A percentile compares a stretch with the other conserved stretches of the same genome.
Conservation (phyloP, 768 basidiomycete species). For the Ephemerocybe angulata region DNA sequence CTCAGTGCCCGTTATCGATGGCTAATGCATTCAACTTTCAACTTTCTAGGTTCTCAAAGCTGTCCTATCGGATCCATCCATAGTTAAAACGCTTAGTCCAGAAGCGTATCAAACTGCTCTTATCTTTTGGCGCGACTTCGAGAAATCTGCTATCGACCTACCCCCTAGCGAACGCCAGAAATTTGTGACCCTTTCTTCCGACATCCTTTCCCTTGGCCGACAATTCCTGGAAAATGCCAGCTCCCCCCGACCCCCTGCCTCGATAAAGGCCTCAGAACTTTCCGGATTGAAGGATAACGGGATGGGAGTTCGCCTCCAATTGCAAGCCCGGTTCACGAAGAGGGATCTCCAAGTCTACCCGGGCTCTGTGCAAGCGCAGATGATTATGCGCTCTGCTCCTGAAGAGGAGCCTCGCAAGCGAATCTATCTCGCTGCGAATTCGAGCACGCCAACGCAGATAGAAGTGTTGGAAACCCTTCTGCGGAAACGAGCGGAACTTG, state of each 20-base stretch:
- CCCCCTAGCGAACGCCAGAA: constrained; percentile 70
- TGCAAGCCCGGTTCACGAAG: constrained; percentile 74
- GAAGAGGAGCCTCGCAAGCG: constrained; percentile 77
- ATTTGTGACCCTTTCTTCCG: constrained; percentile 88
- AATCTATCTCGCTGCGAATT: constrained; percentile 80
- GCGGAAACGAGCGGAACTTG: constrained; percentile 74
- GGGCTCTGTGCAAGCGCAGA: constrained; percentile 84
- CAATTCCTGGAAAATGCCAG: constrained; percentile 73
- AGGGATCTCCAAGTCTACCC: constrained; percentile 79
- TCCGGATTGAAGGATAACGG: constrained; percentile 72
- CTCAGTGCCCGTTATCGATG: constrained; percentile 9
- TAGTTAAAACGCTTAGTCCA: constrained; percentile 61
- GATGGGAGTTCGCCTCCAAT: constrained; percentile 68
- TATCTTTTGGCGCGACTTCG: constrained; percentile 96
- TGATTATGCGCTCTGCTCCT: constrained; percentile 89
- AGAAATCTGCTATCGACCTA: constrained; percentile 92
- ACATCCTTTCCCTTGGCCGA: constrained; percentile 83
- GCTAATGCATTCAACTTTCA: constrained; percentile 7
- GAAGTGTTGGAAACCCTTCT: constrained; percentile 74
- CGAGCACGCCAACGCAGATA: constrained; percentile 71
- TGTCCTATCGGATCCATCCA: constrained; percentile 64
- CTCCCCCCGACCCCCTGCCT: constrained; percentile 59
- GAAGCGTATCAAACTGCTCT: constrained; percentile 86
- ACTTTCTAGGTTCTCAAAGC: constrained; percentile 57
- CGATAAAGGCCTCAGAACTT: constrained; percentile 66